Conservation (phyloP, 768 basidiomycete genomes). For the Russula sp. region DNA sequence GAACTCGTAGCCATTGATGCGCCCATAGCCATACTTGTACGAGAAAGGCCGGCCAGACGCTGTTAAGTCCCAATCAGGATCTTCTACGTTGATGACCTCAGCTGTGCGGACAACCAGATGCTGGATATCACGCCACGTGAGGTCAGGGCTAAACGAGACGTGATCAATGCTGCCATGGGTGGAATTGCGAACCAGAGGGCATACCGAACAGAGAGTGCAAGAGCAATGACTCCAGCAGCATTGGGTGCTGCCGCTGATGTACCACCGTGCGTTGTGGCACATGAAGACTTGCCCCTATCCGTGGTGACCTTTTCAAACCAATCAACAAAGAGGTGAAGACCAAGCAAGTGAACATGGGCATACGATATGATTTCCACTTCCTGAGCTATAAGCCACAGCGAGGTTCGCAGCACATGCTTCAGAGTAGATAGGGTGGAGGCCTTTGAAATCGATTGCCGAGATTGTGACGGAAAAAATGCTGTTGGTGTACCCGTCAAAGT, state of each 20-base stretch:
- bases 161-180: constrained; percentile 6
- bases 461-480: constrained; percentile 95
- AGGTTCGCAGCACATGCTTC: constrained; percentile 98
- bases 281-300: constrained; percentile 79
- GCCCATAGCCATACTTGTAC: constrained; percentile 97
- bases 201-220: constrained; percentile 82
- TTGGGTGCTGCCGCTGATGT: constrained; percentile 98
- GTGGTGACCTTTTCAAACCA: constrained; percentile 69
- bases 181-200: constrained; percentile 21
- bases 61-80: constrained; percentile 91
- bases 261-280: constrained; percentile 81
- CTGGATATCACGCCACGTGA: constrained; percentile 96
- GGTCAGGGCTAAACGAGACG: constrained; percentile 58
- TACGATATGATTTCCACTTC: constrained; percentile 89
- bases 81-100: constrained; percentile 71
- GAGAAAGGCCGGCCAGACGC: constrained; percentile 59
- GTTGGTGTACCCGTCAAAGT: constrained; percentile 99
- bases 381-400: constrained; percentile 93
- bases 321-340: constrained; percentile 14
- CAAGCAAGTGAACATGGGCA: constrained; percentile 28
- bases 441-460: constrained; percentile 89
- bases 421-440: constrained; percentile 92
- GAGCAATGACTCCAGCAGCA: constrained; percentile 87
- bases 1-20: constrained; percentile 73
- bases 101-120: constrained; percentile 78